These are phyloP conservation scores for Colletotrichum scovillei DNA, from an alignment of 2,329 filamentous ascomycete genomes.

Conservation along the genomic window DNA sequence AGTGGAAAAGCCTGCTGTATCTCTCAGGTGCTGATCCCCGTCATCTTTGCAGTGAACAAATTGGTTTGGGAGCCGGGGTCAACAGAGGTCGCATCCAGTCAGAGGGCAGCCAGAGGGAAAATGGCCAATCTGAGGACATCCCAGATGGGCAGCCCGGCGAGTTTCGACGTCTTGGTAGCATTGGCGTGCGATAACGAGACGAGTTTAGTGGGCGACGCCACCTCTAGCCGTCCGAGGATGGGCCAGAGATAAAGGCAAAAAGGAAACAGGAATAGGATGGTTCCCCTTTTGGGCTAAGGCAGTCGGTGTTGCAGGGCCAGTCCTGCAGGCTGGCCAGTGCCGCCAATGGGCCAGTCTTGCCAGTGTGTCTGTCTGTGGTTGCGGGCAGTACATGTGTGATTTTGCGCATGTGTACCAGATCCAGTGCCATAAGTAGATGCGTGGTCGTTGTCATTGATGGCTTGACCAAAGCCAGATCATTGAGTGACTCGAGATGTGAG, in stretches of 20 bases:
- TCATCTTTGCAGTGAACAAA: neutral
- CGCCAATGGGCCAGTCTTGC: neutral
- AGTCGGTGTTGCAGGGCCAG: neutral
- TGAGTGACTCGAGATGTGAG: neutral
- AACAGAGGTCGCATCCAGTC: constrained; percentile 11
- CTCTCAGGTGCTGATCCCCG: neutral
- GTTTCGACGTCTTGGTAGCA: constrained; percentile 26
- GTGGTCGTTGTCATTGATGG: neutral
- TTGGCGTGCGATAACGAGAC: constrained; percentile 33
- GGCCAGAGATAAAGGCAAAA: constrained; percentile 33
- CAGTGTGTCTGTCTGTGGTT: no score
- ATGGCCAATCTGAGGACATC: constrained; percentile 13
- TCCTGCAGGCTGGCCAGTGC: neutral
- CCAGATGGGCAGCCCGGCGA: constrained; percentile 26
- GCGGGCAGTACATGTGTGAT: no score
- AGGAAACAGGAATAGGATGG: constrained; percentile 28
- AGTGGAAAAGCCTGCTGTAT: constrained; percentile 11
- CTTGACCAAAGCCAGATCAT: neutral
- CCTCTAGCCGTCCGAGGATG: constrained; percentile 29
- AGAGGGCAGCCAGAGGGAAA: neutral
- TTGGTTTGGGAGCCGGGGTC: constrained; percentile 17
- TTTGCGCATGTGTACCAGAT: neutral
- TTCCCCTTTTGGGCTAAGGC: constrained; percentile 22
- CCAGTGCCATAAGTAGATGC: neutral
- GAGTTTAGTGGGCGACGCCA: constrained; percentile 32